Evolutionary conservation across 305 asterid genomes (phyloP).

Genomic region (Rubia tinctorum): DNA sequence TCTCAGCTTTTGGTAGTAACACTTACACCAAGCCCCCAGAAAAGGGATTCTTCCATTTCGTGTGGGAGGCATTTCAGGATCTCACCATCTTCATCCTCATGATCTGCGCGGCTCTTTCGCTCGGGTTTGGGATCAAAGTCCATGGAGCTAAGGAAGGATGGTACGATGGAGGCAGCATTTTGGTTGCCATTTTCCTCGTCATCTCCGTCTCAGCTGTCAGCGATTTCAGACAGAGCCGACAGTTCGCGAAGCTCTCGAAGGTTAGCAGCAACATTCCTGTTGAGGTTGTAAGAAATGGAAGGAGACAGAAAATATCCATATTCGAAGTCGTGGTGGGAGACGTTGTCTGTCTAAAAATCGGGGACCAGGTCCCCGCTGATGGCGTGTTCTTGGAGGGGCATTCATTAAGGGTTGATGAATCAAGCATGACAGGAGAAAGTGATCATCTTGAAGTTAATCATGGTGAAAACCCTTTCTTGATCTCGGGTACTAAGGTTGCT

Average conservation of each 20-base stretch:
- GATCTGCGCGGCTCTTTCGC: conserved; percentile 51
- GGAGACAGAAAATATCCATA: conserved; percentile 43
- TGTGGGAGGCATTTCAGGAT: conserved; percentile 46
- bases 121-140: conserved; percentile 51
- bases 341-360: conserved; percentile 46
- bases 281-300: conserved; percentile 58
- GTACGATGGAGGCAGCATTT: conserved; percentile 69
- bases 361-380: conserved; percentile 71
- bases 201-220: conserved; percentile 45
- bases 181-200: conserved; percentile 51
- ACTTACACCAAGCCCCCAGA: conserved; percentile 26
- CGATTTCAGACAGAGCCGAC: conserved; percentile 49
- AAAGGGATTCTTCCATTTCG: conserved; percentile 30
- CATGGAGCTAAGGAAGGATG: conserved; percentile 59
- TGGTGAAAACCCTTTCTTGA: conserved; percentile 38
- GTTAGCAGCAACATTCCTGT: conserved; percentile 41
- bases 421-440: conserved; percentile 70
- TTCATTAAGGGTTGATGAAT: conserved; percentile 44
- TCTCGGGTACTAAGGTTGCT: conserved; percentile 50
- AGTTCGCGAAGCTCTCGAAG: conserved; percentile 52
- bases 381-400: conserved; percentile 51
- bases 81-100: conserved; percentile 43
- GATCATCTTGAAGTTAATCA: conserved; percentile 36
- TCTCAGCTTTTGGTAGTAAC: conserved; percentile 41
- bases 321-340: conserved; percentile 63